Evolutionary conservation across 1,284 basidiomycete species (phyloP).

Genomic region (Pyrrhoderma noxium): DNA sequence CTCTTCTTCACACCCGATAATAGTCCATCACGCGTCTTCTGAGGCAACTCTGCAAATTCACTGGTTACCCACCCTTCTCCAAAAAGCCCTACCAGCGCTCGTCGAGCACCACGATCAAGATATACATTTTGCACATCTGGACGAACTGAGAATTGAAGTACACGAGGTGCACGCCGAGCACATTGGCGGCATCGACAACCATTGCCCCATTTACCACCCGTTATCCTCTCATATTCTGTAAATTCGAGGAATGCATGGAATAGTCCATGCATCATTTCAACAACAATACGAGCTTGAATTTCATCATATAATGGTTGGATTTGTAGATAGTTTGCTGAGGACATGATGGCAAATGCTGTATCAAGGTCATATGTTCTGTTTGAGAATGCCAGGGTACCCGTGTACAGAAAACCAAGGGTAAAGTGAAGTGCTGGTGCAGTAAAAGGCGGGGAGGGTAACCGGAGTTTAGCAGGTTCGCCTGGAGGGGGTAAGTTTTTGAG

Average conservation of each 20-base stretch:
- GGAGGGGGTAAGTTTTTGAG: constrained; percentile 27
- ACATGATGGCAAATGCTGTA: constrained; percentile 87
- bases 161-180: constrained; percentile 65
- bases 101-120: constrained; percentile 63
- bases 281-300: constrained; percentile 72
- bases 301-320: constrained; percentile 73
- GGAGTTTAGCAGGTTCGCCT: constrained; percentile 50
- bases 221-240: constrained; percentile 64
- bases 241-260: constrained; percentile 77
- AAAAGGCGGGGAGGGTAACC: constrained; percentile 87
- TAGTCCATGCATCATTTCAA: constrained; percentile 85
- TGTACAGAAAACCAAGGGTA: constrained; percentile 90
- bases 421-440: constrained; percentile 93
- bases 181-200: constrained; percentile 79
- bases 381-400: constrained; percentile 89
- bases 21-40: constrained; percentile 58
- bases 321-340: constrained; percentile 76
- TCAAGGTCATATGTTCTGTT: constrained; percentile 89
- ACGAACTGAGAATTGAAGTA: constrained; percentile 70
- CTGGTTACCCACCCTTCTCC: constrained; percentile 79
- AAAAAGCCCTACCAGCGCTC: constrained; percentile 73
- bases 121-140: constrained; percentile 70
- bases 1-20: constrained; percentile 64
- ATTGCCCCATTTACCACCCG: constrained; percentile 64
- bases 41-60: constrained; percentile 68